Percentiles rank a stretch among this genome's conserved stretches.
phyloP scores from a whole-genome alignment of 1,284 basidiomycete genomes.

The Leccinum ponderosum region DNA sequence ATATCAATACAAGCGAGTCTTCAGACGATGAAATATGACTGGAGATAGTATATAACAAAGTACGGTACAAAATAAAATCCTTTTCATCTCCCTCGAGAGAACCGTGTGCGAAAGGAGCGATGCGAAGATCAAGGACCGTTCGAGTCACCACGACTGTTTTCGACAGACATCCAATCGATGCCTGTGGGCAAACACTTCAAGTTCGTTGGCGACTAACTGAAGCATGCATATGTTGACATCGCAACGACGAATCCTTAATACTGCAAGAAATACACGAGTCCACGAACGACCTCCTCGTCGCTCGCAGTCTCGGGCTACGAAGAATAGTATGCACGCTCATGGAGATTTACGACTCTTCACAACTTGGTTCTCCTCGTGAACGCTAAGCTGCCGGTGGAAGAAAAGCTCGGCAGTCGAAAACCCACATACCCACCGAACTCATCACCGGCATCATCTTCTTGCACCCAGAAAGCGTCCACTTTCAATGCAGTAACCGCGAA shows the following conservation, averaged over 20 bases:
- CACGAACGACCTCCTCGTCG: slow-evolving; percentile 82
- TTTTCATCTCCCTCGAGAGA: too few species aligned
- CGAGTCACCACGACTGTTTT: too few species aligned
- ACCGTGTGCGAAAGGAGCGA: too few species aligned
- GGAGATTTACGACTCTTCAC: slow-evolving; percentile 90
- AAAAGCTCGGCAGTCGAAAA: slow-evolving; percentile 85
- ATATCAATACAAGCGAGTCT: too few species aligned
- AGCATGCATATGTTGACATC: too few species aligned
- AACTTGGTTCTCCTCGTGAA: slow-evolving; percentile 89
- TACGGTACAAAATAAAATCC: too few species aligned
- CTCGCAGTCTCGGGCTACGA: slow-evolving; percentile 84
- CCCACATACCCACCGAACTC: slow-evolving; percentile 82
- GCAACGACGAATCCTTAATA: slow-evolving; percentile 33
- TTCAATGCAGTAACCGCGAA: neutral
- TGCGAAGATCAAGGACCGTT: too few species aligned
- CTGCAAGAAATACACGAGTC: slow-evolving; percentile 69
- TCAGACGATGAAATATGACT: too few species aligned
- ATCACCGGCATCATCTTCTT: slow-evolving; percentile 92
- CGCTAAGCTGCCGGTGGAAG: slow-evolving; percentile 58
- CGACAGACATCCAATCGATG: too few species aligned
- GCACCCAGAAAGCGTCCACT: slow-evolving; percentile 67
- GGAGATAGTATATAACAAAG: too few species aligned
- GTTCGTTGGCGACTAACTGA: too few species aligned
- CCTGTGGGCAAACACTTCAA: too few species aligned
- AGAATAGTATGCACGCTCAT: slow-evolving; percentile 83